Evolutionary conservation across 2,329 filamentous ascomycete genomes (phyloP), one percentile per base, ranked within the genome.

Genomic region (Aspergillus vadensis): DNA sequence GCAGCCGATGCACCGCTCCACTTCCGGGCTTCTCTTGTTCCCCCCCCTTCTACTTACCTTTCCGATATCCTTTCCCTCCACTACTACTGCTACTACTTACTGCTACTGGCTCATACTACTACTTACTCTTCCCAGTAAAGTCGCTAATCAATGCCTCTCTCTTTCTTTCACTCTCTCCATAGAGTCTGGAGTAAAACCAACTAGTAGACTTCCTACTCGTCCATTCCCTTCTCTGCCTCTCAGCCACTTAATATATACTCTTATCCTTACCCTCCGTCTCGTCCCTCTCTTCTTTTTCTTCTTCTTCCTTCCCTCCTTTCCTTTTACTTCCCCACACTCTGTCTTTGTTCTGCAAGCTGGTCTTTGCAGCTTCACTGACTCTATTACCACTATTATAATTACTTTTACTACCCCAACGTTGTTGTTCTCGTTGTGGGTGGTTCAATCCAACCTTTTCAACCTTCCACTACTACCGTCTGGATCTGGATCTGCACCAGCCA

Each of bases 321-420:
- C 55, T 17, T 50, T 25, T 21, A n/a, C 43, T 47, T 48, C 12
- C 15, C 53, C 41, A 39, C 53, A 51, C 58, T 47, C 56, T 41
- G 51, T 62, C 58, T 58, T 58, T 59, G 48, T 53, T 61, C 65
- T 68, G 67, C 65, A 65, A 66, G 66, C 65, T 67, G 63, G 64
- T 58, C 65, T 69, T 65, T 62, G 67, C 67, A 67, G 66, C 59
- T 50, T 56, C 51, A 57, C 14, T 36, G 41, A 44, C 53, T 30
- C 5, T 14, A 36, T 12, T 36, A 36, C 32, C 12, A 36, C 32
- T 36, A 36, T 14, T 36, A 2, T 36, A 36, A 36, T 36, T 6
- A 14, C 32, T 6, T 2, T 12, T 36, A 36, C 25, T 32, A 47
- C 58, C 21, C 21, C 27, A 39, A 47, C 32, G 21, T 30, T 49